Percentiles rank a stretch among this genome's conserved stretches.
phyloP scores from a whole-genome alignment of 306 rosid genomes.

The Cicer bijugum region DNA sequence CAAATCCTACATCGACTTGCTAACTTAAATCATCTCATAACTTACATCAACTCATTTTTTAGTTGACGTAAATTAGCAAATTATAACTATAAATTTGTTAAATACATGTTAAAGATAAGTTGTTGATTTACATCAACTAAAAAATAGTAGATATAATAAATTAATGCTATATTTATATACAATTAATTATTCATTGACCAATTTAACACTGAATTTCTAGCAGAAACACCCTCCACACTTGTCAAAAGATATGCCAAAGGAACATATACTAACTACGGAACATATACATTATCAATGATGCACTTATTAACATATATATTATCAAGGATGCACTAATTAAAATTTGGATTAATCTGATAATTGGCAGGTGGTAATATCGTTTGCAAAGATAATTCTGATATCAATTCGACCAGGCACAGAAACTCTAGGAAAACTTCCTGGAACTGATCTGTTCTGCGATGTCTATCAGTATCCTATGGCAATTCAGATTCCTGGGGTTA shows the following conservation, averaged over 20 bases:
- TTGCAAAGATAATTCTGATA: conserved; percentile 66
- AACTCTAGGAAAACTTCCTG: conserved; percentile 75
- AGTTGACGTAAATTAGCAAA: no score
- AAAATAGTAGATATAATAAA: no score
- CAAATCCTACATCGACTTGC: no score
- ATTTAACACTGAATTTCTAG: not conserved
- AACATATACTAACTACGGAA: not conserved
- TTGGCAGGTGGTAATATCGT: conserved; percentile 76
- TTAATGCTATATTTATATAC: not conserved
- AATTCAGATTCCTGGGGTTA: conserved; percentile 61
- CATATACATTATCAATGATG: not conserved
- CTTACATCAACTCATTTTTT: no score
- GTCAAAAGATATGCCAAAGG: no score
- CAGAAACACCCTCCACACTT: not conserved
- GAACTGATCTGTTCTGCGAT: conserved; percentile 69
- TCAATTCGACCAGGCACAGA: conserved; percentile 76
- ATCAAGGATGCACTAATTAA: not conserved
- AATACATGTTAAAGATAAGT: no score
- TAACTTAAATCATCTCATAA: no score
- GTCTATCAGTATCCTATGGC: conserved; percentile 83
- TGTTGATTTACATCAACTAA: no score
- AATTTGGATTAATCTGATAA: not conserved
- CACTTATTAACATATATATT: not conserved
- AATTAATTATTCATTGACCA: not conserved
- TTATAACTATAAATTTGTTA: no score